phyloP scores from a whole-genome alignment of 2,329 filamentous ascomycete genomes.

The Aspergillus pseudoviridinutans region DNA sequence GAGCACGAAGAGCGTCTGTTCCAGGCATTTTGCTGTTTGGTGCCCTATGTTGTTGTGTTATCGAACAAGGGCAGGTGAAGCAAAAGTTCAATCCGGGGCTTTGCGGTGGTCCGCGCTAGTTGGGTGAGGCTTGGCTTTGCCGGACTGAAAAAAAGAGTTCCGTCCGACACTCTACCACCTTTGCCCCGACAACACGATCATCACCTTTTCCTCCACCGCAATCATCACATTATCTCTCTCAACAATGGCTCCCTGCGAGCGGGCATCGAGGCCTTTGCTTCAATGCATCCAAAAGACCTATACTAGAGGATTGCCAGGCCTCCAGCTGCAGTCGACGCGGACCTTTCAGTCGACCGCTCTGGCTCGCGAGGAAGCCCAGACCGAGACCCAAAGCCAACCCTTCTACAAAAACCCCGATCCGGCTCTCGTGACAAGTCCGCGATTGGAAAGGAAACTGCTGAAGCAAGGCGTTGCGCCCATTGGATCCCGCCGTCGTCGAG shows the following conservation, averaged over 20 bases:
- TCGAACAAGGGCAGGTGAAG: constrained; percentile 16
- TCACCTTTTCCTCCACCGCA: constrained; percentile 15
- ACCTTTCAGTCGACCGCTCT: constrained; percentile 47
- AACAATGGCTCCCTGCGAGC: constrained; percentile 40
- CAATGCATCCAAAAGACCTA: constrained; percentile 40
- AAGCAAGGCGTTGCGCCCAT: constrained; percentile 67
- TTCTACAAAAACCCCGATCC: constrained; percentile 54
- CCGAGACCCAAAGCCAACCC: constrained; percentile 33
- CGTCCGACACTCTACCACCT: constrained; percentile 19
- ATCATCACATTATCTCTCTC: constrained; percentile 6
- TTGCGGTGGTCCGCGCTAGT: constrained; percentile 29
- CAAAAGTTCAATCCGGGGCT: constrained; percentile 31
- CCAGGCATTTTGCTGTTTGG: constrained; percentile 30
- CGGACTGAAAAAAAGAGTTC: constrained; percentile 35
- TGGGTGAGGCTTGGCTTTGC: constrained; percentile 29
- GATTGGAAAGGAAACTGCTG: constrained; percentile 65
- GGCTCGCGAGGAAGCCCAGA: constrained; percentile 43
- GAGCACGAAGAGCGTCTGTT: constrained; percentile 31
- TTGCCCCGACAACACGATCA: constrained; percentile 17
- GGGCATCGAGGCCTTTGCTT: constrained; percentile 40
- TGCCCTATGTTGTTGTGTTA: constrained; percentile 3
- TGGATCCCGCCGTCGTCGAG: constrained; percentile 79
- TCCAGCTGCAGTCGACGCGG: constrained; percentile 39
- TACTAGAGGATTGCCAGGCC: constrained; percentile 26
- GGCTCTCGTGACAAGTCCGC: constrained; percentile 61